Evolutionary conservation across 2,329 filamentous ascomycete species (phyloP).

Genomic region (Pseudogymnoascus sp.): DNA sequence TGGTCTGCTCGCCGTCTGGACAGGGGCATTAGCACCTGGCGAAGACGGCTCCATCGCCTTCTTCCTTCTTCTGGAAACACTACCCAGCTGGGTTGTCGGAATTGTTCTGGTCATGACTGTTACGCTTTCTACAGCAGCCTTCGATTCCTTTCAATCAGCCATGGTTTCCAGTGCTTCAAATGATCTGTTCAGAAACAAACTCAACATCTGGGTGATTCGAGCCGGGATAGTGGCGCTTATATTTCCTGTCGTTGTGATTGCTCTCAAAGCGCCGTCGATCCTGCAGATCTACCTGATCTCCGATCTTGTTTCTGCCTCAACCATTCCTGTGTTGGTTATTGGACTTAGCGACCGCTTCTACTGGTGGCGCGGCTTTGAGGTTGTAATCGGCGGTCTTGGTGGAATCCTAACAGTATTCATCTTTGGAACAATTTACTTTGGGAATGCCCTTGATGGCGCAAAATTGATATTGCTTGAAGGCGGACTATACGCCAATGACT

Average conservation of each 20-base stretch:
- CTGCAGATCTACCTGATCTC: constrained; percentile 78
- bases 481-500: constrained; percentile 69
- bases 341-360: constrained; percentile 58
- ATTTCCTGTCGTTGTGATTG: constrained; percentile 65
- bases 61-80: constrained; percentile 63
- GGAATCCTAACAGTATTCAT: constrained; percentile 74
- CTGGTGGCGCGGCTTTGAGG: constrained; percentile 75
- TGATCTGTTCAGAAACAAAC: constrained; percentile 74
- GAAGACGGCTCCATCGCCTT: constrained; percentile 62
- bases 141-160: constrained; percentile 72
- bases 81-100: constrained; percentile 75
- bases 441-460: constrained; percentile 52
- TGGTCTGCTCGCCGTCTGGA: constrained; percentile 71
- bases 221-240: constrained; percentile 62
- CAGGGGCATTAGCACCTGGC: constrained; percentile 57
- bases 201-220: constrained; percentile 69
- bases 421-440: constrained; percentile 73
- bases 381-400: constrained; percentile 68
- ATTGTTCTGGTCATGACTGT: constrained; percentile 76
- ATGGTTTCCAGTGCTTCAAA: constrained; percentile 82
- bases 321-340: constrained; percentile 67
- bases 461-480: constrained; percentile 63
- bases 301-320: constrained; percentile 68
- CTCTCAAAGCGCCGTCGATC: constrained; percentile 64
- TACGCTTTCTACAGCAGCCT: constrained; percentile 66